Conservation (phyloP, 2,329 filamentous ascomycete species). For the Aspergillus ochraceus region DNA sequence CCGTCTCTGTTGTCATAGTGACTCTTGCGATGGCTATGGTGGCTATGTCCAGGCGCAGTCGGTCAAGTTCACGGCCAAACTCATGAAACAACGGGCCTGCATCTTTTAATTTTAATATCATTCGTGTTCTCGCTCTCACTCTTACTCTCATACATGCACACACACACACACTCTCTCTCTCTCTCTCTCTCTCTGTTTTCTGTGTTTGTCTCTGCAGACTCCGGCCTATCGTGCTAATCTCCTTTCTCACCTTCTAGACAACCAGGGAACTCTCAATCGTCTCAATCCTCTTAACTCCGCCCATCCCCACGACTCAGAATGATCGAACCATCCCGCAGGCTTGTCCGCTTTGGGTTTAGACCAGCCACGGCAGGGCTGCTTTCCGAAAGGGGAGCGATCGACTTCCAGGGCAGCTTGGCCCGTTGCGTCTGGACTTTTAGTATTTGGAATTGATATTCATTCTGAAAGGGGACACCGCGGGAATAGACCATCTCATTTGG, state of each 20-base stretch:
- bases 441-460: neutral
- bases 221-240: neutral
- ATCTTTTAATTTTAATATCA: neutral
- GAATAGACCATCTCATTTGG: neutral
- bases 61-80: conserved; percentile 1
- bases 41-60: conserved; percentile 26
- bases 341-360: neutral
- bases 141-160: no score
- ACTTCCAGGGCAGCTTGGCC: neutral
- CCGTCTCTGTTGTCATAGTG: conserved; percentile 3
- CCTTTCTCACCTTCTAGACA: no score
- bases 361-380: conserved; percentile 12
- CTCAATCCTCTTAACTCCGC: neutral
- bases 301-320: neutral
- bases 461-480: neutral
- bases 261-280: no score
- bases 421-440: neutral
- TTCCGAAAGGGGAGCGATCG: conserved; percentile 2
- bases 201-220: neutral
- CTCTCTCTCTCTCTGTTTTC: neutral
- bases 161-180: no score
- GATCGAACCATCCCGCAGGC: neutral
- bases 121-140: neutral
- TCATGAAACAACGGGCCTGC: neutral
- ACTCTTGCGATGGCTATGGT: conserved; percentile 3